phyloP scores from a whole-genome alignment of 2,329 filamentous ascomycete species.

The Venturia effusa region DNA sequence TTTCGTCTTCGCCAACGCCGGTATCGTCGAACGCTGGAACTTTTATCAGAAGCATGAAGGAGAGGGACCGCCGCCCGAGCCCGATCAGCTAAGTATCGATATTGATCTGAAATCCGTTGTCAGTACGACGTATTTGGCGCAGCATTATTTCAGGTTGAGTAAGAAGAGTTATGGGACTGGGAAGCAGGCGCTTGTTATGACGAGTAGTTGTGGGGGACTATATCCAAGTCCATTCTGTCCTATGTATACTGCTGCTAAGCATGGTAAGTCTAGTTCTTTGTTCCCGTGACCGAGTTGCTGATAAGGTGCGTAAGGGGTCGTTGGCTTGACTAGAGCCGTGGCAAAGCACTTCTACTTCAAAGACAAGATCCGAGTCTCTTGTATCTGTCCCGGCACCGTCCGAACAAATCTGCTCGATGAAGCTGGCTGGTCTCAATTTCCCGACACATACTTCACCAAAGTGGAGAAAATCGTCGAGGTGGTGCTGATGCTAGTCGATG shows the following conservation, averaged over 20 bases:
- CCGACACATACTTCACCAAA: conserved; percentile 25
- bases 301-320: conserved; percentile 12
- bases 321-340: conserved; percentile 22
- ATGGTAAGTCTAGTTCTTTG: conserved; percentile 9
- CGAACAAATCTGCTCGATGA: conserved; percentile 23
- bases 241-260: conserved; percentile 15
- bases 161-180: neutral
- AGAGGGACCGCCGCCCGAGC: conserved; percentile 15
- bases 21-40: conserved; percentile 13
- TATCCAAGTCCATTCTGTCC: conserved; percentile 8
- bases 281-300: neutral
- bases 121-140: conserved; percentile 30
- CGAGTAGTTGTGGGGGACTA: conserved; percentile 10
- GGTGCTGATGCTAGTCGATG: conserved; percentile 11
- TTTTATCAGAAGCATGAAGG: conserved; percentile 17
- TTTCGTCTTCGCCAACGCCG: conserved; percentile 12
- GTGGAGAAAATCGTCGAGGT: conserved; percentile 15
- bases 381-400: conserved; percentile 25
- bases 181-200: conserved; percentile 8
- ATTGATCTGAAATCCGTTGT: conserved; percentile 28
- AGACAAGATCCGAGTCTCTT: conserved; percentile 27
- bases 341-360: conserved; percentile 10
- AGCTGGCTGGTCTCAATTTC: conserved; percentile 19
- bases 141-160: conserved; percentile 29
- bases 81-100: conserved; percentile 20